Base-by-base conservation (phyloP, 768 basidiomycete genomes). In the Asterophora lycoperdoides region DNA sequence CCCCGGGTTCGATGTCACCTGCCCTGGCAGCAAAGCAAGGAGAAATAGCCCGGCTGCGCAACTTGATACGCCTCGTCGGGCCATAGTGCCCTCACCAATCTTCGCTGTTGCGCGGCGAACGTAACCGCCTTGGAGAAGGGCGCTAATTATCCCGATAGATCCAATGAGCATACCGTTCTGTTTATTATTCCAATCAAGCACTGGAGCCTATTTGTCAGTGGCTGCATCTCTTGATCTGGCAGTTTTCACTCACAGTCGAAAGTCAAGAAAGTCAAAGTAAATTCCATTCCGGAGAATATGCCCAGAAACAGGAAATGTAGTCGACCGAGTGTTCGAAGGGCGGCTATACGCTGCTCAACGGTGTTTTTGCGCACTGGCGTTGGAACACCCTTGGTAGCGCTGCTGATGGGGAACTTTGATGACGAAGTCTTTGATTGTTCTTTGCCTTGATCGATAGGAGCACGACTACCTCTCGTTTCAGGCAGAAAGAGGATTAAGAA, bases 231-330 rank as follows among this genome's bases (percentile, higher is more conserved):
- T 32, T 9, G 4, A 32, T 3, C 29, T n/a, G 13, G 19, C 14
- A 2, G 6, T 9, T 13, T 44, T n/a, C 14, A 75, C 84, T 65
- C 69, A 87, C 91, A 67, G 63, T 92, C 89, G 59, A 91, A 93
- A 2, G 89, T 96, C 40, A 97, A 72, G 75, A 98, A 98, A 0
- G 93, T 95, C 17, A 99, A 74, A 0, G 95, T 99, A 67, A 97
- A 97, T 64, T 99, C 95, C 42, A 96, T 81, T 10, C 94, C 95
- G 1, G 94, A 94, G 67, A 99, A 98, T 42, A 95, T 64, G 44
- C 85, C 79, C 51, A 98, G 71, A 73, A 97, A 99, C 39, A 84
- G 65, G 63, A 93, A 86, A 64, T 98, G 94, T 13, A 89, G 64
- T 37, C 70, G 67, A 33, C 85, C 82, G 37, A 94, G 71, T 8